These are phyloP conservation scores for Coemansia sp. DNA, from an alignment of 192 early-diverging fungal genomes.

Conservation along the genomic window DNA sequence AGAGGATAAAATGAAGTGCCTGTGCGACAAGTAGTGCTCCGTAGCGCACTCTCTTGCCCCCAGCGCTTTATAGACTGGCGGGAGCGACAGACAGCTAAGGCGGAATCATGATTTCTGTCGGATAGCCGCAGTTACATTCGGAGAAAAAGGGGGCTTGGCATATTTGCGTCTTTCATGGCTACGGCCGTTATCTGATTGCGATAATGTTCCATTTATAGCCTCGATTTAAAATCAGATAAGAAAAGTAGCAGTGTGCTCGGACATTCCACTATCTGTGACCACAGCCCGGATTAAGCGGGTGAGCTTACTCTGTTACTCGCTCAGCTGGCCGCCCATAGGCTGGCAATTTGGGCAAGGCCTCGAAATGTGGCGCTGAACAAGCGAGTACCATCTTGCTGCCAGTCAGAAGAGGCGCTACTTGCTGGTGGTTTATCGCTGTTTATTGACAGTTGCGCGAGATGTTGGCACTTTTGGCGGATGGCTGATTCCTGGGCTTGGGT, in stretches of 20 bases:
- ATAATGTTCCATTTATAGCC: not conserved
- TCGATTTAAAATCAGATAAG: not conserved
- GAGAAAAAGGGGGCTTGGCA: not conserved
- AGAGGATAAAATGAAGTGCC: not conserved
- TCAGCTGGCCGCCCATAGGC: conserved; percentile 1
- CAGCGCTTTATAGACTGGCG: not conserved
- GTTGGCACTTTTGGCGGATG: conserved; percentile 20
- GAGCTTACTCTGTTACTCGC: not conserved
- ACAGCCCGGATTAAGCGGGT: not conserved
- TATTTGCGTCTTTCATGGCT: not conserved
- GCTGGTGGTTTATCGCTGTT: not conserved
- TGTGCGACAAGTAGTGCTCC: not conserved
- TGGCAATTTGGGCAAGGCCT: not conserved
- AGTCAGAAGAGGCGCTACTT: not conserved
- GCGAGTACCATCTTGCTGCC: not conserved
- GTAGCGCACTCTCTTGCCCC: not conserved
- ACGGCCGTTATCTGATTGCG: not conserved
- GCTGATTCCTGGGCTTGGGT: conserved; percentile 9
- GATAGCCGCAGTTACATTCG: not conserved
- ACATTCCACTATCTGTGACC: not conserved
- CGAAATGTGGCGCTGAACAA: conserved; percentile 7
- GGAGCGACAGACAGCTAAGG: not conserved
- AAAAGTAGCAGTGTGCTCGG: not conserved
- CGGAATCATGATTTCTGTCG: not conserved
- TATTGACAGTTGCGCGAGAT: conserved; percentile 1